Percentiles rank a stretch among this genome's conserved stretches.
Evolutionary conservation across 169 alveolate genomes (phyloP).

Genomic region (Plasmodium inui): DNA sequence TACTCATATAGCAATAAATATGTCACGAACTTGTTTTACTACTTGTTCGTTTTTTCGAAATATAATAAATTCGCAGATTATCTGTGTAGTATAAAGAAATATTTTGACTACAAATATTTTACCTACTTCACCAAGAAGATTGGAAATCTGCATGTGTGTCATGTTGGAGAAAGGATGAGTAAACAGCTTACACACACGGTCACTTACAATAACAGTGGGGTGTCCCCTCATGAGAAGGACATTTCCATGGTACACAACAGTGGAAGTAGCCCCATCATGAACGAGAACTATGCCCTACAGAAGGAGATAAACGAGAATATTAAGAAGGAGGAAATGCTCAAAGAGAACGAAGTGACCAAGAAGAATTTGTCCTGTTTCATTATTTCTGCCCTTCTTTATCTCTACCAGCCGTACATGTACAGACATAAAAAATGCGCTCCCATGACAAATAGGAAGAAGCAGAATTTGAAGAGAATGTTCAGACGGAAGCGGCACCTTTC

Average conservation of each 20-base stretch:
- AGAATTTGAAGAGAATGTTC: background rate
- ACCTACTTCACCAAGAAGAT: constrained; percentile 11
- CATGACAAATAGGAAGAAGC: background rate
- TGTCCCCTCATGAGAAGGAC: background rate
- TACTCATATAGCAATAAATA: constrained; percentile 51
- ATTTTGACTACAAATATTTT: constrained; percentile 63
- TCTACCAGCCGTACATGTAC: constrained; percentile 45
- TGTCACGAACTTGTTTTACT: constrained; percentile 43
- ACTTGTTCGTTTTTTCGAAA: constrained; percentile 47
- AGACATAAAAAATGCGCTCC: background rate
- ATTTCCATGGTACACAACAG: background rate
- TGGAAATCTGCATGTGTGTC: background rate
- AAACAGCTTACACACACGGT: background rate
- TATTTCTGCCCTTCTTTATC: constrained; percentile 5
- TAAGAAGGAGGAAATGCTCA: constrained; percentile 46
- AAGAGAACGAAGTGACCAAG: constrained; percentile 24
- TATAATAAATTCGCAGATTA: constrained; percentile 63
- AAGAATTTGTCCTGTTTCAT: constrained; percentile 13
- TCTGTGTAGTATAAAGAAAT: constrained; percentile 29
- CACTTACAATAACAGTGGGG: background rate
- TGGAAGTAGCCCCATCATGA: background rate
- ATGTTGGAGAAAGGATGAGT: background rate
- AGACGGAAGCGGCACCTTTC: background rate
- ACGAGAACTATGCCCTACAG: constrained; percentile 19
- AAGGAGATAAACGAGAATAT: constrained; percentile 35